These are phyloP conservation scores for Arctium lappa DNA, from an alignment of 129 eudicot species.

Conservation along the genomic window DNA sequence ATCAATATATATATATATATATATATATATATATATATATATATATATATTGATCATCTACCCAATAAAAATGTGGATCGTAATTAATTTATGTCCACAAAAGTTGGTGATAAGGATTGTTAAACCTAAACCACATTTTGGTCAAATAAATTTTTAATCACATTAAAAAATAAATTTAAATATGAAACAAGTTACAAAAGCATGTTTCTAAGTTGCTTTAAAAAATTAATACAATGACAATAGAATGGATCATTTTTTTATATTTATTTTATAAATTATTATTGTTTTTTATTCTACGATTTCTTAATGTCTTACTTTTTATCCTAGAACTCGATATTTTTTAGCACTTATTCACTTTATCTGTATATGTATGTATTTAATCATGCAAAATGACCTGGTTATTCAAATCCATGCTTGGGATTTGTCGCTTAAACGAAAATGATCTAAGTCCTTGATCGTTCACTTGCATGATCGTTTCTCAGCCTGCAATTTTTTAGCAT, in stretches of 20 bases:
- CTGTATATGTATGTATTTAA: neutral
- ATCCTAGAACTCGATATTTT: neutral
- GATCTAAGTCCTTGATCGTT: no score
- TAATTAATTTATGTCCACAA: neutral
- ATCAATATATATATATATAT: no score
- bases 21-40: no score
- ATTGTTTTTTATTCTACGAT: neutral
- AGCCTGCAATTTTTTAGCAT: no score
- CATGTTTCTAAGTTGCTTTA: neutral
- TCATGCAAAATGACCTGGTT: no score
- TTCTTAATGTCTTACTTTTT: neutral
- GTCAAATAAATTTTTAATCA: neutral
- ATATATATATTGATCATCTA: no score
- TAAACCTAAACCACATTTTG: slow-evolving; percentile 1
- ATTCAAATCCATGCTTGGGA: no score
- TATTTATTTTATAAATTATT: neutral
- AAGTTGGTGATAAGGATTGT: slow-evolving; percentile 9
- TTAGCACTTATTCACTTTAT: neutral
- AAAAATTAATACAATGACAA: neutral
- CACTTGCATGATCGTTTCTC: neutral
- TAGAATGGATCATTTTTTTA: neutral
- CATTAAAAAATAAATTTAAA: neutral
- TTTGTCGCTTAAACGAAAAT: neutral
- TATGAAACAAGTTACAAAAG: neutral
- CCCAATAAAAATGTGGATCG: neutral